These are phyloP conservation scores for Ambrosia trifida DNA, from an alignment of 129 eudicot species.

Conservation along the genomic window DNA sequence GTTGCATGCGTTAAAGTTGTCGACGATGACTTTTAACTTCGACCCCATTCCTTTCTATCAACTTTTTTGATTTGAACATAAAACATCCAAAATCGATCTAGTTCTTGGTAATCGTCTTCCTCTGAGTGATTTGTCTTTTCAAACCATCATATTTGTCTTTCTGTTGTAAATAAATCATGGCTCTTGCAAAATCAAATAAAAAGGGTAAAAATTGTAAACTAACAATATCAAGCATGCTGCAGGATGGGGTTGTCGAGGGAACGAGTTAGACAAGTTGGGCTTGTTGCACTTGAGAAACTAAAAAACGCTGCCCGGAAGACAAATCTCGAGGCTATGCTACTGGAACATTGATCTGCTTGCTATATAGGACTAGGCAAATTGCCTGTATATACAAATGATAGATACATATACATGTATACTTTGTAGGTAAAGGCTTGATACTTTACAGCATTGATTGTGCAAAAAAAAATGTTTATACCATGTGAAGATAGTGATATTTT, in stretches of 20 bases:
- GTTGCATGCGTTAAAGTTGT: neutral
- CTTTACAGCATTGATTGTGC: conserved; percentile 14
- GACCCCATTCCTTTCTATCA: neutral
- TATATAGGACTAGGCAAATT: conserved; percentile 18
- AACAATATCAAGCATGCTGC: conserved; percentile 21
- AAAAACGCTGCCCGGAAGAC: conserved; percentile 84
- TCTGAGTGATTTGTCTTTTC: neutral
- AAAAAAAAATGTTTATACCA: conserved; percentile 22
- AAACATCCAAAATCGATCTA: neutral
- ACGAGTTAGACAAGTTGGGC: conserved; percentile 95
- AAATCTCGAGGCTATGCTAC: conserved; percentile 79
- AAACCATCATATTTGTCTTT: neutral
- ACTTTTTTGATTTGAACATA: neutral
- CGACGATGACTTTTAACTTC: neutral
- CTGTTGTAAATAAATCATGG: conserved; percentile 9
- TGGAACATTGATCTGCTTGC: conserved; percentile 43
- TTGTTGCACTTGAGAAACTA: conserved; percentile 90
- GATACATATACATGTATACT: conserved; percentile 32
- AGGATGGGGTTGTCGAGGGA: conserved; percentile 98
- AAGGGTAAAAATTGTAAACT: conserved; percentile 5
- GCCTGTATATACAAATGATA: conserved; percentile 36
- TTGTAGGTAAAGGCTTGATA: conserved; percentile 27
- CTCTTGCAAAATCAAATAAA: conserved; percentile 8
- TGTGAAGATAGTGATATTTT: conserved; percentile 1
- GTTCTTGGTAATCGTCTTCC: too few relatives aligned